A percentile compares a stretch with the other conserved stretches of the same genome.
Evolutionary conservation across 352 stramenopile genomes (phyloP).

Genomic region (Phytophthora citricola): DNA sequence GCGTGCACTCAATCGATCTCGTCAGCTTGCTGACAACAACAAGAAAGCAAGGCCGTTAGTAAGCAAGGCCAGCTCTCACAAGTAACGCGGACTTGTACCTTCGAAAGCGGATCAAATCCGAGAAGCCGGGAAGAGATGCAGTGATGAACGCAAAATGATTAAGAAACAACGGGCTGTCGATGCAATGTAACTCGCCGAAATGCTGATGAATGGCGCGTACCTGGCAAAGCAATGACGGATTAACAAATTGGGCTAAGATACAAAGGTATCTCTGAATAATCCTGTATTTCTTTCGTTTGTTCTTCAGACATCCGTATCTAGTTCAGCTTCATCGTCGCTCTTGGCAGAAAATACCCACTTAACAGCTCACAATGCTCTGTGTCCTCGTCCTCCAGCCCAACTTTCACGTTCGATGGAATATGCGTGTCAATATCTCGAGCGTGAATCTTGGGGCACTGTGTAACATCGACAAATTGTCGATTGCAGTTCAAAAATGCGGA

Average conservation of each 20-base stretch:
- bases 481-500: slow-evolving; percentile 18
- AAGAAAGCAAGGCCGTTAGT: no score
- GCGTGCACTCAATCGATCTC: no score
- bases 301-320: no score
- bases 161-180: not conserved
- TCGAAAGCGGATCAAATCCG: no score
- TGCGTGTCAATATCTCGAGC: slow-evolving; percentile 1
- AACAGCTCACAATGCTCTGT: not conserved
- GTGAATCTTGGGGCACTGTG: slow-evolving; percentile 11
- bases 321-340: not conserved
- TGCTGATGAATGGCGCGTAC: no score
- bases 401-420: not conserved
- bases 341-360: not conserved
- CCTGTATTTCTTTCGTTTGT: not conserved
- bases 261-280: no score
- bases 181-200: not conserved
- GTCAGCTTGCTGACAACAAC: no score
- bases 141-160: not conserved
- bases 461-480: slow-evolving; percentile 10
- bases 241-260: no score
- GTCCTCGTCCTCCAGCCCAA: not conserved
- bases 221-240: no score
- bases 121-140: slow-evolving; percentile 1
- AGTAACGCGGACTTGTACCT: no score
- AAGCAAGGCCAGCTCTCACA: no score